phyloP scores from a whole-genome alignment of 2,329 filamentous ascomycete genomes.

The Phyllosticta citriasiana region DNA sequence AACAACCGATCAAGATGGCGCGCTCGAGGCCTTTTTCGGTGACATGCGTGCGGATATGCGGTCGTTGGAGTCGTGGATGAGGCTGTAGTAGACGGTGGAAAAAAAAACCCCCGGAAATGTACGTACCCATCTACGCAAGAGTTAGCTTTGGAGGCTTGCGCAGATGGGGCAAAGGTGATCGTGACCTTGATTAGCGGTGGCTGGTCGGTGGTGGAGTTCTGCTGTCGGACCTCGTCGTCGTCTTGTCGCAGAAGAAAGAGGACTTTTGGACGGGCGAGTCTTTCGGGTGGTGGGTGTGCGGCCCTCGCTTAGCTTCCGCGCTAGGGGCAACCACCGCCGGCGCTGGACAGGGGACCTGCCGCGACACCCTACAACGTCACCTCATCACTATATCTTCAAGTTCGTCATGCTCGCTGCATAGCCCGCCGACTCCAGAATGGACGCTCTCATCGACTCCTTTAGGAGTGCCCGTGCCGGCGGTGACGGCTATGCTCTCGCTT shows the following conservation, averaged over 20 bases:
- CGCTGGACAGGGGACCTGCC: not conserved
- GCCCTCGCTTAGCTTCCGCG: slow-evolving; percentile 9
- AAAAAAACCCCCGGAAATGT: slow-evolving; percentile 1
- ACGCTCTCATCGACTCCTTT: slow-evolving; percentile 58
- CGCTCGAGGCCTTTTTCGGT: not conserved
- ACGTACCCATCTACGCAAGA: slow-evolving; percentile 13
- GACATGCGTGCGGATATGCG: not conserved
- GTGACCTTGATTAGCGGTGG: slow-evolving; percentile 10
- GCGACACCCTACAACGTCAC: not conserved
- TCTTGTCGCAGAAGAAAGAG: slow-evolving; percentile 9
- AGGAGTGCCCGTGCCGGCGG: slow-evolving; percentile 52
- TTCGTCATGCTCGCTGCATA: not conserved
- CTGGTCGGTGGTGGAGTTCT: slow-evolving; percentile 10
- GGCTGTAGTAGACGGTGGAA: not conserved
- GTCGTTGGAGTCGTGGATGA: slow-evolving; percentile 1
- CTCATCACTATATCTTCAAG: not conserved
- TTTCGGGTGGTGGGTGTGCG: slow-evolving; percentile 5
- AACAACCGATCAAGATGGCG: not conserved
- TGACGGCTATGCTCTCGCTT: slow-evolving; percentile 64
- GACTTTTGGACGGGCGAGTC: slow-evolving; percentile 18
- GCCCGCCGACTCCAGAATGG: not conserved
- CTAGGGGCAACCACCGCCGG: slow-evolving; percentile 8
- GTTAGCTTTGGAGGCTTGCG: slow-evolving; percentile 4
- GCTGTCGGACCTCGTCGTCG: slow-evolving; percentile 12
- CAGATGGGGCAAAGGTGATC: not conserved